phyloP scores from a whole-genome alignment of 495 filamentous ascomycete species.

The Clohesyomyces aquaticus region DNA sequence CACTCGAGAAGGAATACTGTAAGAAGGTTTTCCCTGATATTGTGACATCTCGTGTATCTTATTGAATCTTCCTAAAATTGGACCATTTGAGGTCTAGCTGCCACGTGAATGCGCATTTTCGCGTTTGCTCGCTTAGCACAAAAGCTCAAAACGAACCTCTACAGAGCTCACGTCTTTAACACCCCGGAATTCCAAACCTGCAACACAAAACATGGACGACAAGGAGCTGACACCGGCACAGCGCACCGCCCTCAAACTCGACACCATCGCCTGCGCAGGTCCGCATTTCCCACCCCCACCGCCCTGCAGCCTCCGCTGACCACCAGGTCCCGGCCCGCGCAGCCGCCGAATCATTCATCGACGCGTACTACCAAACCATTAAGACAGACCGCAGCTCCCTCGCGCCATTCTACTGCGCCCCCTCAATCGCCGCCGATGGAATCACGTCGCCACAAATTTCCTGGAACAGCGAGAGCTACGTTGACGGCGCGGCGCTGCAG shows the following conservation, averaged over 20 bases:
- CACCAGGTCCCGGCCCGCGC: constrained; percentile 1
- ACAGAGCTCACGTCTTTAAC: background rate
- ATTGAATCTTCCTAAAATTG: background rate
- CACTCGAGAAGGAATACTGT: background rate
- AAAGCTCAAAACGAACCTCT: background rate
- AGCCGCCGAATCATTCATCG: constrained; percentile 43
- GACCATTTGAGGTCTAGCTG: background rate
- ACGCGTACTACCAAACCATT: constrained; percentile 53
- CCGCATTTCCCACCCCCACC: background rate
- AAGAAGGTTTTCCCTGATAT: too few relatives aligned
- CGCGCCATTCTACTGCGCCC: constrained; percentile 60
- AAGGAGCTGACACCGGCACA: constrained; percentile 2
- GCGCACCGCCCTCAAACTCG: constrained; percentile 1
- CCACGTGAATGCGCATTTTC: constrained; percentile 10
- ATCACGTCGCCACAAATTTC: constrained; percentile 57
- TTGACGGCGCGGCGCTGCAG: constrained; percentile 60
- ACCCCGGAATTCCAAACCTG: background rate
- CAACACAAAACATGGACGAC: constrained; percentile 11
- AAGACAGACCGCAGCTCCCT: constrained; percentile 58
- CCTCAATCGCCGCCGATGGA: constrained; percentile 49
- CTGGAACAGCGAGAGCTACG: constrained; percentile 67
- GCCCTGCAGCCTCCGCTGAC: background rate
- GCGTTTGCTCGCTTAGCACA: background rate
- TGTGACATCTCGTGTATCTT: background rate
- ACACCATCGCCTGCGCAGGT: constrained; percentile 9